These are phyloP conservation scores for Pleurotus djamor DNA, from an alignment of 768 basidiomycete genomes.

Conservation along the genomic window DNA sequence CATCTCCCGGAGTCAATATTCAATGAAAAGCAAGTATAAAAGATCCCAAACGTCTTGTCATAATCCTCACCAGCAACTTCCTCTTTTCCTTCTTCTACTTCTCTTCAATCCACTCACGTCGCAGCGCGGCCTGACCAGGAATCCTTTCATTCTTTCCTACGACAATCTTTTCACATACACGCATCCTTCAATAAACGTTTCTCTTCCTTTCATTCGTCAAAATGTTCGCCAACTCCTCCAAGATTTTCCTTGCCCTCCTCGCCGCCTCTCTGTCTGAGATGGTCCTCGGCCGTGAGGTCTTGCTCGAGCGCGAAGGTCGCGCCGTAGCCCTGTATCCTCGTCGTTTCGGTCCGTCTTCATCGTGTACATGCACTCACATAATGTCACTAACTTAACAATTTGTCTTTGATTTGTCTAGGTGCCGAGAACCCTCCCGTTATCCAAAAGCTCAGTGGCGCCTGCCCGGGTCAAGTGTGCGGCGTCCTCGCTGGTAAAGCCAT, in stretches of 20 bases:
- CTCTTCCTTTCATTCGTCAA: slow-evolving; percentile 11
- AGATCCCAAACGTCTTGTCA: background rate
- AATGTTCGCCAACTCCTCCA: slow-evolving; percentile 15
- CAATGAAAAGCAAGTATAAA: background rate
- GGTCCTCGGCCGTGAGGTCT: slow-evolving; percentile 37
- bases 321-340: slow-evolving; percentile 48
- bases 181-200: slow-evolving; percentile 8
- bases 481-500: slow-evolving; percentile 48
- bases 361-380: too few species aligned
- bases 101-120: background rate
- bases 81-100: background rate
- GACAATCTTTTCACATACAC: slow-evolving; percentile 1
- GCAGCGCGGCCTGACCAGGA: slow-evolving; percentile 7
- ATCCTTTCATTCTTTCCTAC: slow-evolving; percentile 3
- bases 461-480: slow-evolving; percentile 47
- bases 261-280: slow-evolving; percentile 15
- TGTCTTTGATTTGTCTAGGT: slow-evolving; percentile 8
- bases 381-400: background rate
- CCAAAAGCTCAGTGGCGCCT: slow-evolving; percentile 42
- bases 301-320: slow-evolving; percentile 45
- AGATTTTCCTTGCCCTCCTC: slow-evolving; percentile 17
- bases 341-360: slow-evolving; percentile 34
- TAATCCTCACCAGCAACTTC: background rate
- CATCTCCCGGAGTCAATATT: background rate
- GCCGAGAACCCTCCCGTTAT: slow-evolving; percentile 49